These are phyloP conservation scores for Plasmodium gaboni DNA, from an alignment of 169 alveolate species.

Conservation along the genomic window DNA sequence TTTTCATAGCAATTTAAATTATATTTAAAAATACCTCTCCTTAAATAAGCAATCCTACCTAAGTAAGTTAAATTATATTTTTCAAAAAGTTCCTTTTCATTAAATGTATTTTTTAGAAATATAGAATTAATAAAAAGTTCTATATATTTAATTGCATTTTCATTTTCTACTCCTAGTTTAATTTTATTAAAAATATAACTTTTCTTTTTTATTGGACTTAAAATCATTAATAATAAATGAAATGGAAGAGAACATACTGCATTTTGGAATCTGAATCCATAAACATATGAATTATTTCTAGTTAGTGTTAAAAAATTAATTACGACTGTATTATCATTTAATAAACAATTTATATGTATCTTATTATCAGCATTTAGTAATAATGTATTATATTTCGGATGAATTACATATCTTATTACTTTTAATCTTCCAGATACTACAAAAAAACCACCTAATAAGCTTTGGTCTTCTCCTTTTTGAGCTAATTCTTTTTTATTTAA, in stretches of 20 bases:
- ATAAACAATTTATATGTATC: slow-evolving; percentile 87
- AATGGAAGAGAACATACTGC: slow-evolving; percentile 13
- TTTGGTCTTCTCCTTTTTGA: slow-evolving; percentile 96
- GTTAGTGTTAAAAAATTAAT: slow-evolving; percentile 88
- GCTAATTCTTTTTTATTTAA: slow-evolving; percentile 93
- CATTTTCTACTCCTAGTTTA: slow-evolving; percentile 57
- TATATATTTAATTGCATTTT: slow-evolving; percentile 64
- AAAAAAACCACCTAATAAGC: slow-evolving; percentile 99
- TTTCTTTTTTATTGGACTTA: slow-evolving; percentile 70
- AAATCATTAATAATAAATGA: slow-evolving; percentile 23
- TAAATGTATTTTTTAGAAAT: slow-evolving; percentile 80
- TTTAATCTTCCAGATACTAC: slow-evolving; percentile 98
- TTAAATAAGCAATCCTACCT: slow-evolving; percentile 88
- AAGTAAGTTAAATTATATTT: slow-evolving; percentile 88
- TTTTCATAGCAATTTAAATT: slow-evolving; percentile 94
- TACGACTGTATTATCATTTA: slow-evolving; percentile 89
- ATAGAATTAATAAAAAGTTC: slow-evolving; percentile 80
- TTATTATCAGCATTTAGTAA: slow-evolving; percentile 77
- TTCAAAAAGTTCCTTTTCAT: slow-evolving; percentile 89
- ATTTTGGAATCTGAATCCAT: slow-evolving; percentile 11
- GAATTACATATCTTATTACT: slow-evolving; percentile 96
- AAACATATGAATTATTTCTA: slow-evolving; percentile 87
- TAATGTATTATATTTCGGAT: slow-evolving; percentile 96
- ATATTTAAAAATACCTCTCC: slow-evolving; percentile 85
- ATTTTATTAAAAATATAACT: slow-evolving; percentile 52